A percentile compares a stretch with the other conserved stretches of the same genome.
phyloP scores from a whole-genome alignment of 1,284 basidiomycete genomes.

The Chalciporus sp. region DNA sequence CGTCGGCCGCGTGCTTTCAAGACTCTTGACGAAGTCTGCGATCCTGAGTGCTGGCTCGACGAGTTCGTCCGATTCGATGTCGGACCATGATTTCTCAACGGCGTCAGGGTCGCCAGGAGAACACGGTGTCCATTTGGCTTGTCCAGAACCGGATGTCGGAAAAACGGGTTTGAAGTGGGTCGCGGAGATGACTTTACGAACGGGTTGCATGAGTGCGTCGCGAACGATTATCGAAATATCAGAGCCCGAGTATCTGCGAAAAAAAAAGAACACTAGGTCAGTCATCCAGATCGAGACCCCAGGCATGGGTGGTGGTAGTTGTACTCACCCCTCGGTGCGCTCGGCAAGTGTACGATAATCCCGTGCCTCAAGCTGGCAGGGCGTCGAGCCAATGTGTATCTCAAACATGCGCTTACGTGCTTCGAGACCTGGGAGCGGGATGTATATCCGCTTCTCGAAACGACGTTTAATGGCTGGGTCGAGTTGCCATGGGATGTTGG shows the following conservation, averaged over 20 bases:
- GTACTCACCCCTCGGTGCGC: conserved; percentile 79
- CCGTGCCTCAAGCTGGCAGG: conserved; percentile 77
- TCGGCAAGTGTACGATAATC: conserved; percentile 87
- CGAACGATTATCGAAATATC: conserved; percentile 96
- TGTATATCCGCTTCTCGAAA: conserved; percentile 99
- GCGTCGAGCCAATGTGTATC: conserved; percentile 93
- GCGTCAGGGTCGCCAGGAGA: conserved; percentile 91
- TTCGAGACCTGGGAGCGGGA: conserved; percentile 92
- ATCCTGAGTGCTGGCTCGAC: conserved; percentile 82
- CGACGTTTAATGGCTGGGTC: conserved; percentile 97
- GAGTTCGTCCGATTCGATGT: conserved; percentile 88
- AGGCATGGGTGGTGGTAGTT: not conserved
- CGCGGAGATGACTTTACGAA: conserved; percentile 93
- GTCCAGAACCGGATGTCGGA: conserved; percentile 36
- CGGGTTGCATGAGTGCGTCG: conserved; percentile 98
- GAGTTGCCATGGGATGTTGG: conserved; percentile 97
- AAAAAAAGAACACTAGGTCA: not conserved
- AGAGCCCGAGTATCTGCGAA: conserved; percentile 83
- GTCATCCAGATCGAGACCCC: not conserved
- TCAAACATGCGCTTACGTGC: conserved; percentile 97
- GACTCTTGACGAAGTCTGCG: conserved; percentile 85
- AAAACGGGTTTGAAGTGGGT: conserved; percentile 88
- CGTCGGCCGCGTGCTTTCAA: conserved; percentile 85
- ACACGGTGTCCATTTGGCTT: conserved; percentile 84
- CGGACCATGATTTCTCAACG: conserved; percentile 92